Evolutionary conservation across 306 rosid species (phyloP).

Genomic region (Cicer pinnatifidum): DNA sequence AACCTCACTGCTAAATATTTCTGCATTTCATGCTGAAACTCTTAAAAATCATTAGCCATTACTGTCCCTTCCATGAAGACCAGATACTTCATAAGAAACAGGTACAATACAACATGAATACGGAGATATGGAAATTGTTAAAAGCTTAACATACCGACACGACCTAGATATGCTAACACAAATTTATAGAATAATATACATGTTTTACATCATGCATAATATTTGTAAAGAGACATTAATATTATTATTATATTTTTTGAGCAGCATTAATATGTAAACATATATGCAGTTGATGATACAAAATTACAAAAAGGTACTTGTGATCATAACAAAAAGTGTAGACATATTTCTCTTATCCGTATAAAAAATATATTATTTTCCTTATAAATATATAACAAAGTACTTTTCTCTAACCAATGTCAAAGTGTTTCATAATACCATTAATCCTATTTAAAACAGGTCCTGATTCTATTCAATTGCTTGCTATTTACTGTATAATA

Average conservation of each 20-base stretch:
- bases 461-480: background rate
- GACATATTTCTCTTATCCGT: background rate
- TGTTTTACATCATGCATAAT: no score
- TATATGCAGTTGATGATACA: background rate
- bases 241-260: no score
- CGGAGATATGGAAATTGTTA: background rate
- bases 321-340: background rate
- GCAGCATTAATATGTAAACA: background rate
- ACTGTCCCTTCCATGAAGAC: conserved; percentile 9
- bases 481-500: background rate
- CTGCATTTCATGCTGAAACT: conserved; percentile 35
- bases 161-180: background rate
- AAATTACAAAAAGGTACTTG: background rate
- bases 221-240: no score
- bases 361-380: background rate
- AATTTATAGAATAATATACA: no score
- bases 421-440: background rate
- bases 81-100: background rate
- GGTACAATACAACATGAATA: background rate
- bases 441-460: background rate
- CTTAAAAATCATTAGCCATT: background rate
- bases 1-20: conserved; percentile 27
- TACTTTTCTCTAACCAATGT: background rate
- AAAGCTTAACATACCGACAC: background rate
- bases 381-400: background rate